phyloP scores from a whole-genome alignment of 169 alveolate genomes.

The Plasmodium gonderi region DNA sequence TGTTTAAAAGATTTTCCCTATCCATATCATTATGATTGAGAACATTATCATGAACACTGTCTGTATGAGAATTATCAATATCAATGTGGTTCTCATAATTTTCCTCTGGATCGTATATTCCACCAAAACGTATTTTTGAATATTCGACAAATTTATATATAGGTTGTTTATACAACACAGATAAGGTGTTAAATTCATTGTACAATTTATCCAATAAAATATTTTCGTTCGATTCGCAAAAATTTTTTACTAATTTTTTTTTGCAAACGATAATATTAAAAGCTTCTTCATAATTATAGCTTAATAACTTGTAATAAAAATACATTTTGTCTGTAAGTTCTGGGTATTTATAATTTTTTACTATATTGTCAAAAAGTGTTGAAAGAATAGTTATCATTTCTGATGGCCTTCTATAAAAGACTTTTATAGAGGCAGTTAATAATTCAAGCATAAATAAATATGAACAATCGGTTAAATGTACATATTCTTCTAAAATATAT shows the following conservation, averaged over 20 bases:
- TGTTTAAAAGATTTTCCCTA: not conserved
- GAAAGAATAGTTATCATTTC: conserved; percentile 92
- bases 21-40: not conserved
- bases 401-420: conserved; percentile 95
- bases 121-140: conserved; percentile 68
- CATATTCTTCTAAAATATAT: conserved; percentile 84
- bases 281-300: conserved; percentile 76
- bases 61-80: not conserved
- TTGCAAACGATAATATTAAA: conserved; percentile 66
- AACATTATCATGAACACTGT: not conserved
- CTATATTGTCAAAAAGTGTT: conserved; percentile 83
- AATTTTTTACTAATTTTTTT: conserved; percentile 70
- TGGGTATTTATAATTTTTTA: conserved; percentile 74
- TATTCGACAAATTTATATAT: conserved; percentile 33
- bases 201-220: conserved; percentile 58
- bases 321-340: conserved; percentile 73
- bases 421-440: conserved; percentile 89
- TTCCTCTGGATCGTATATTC: conserved; percentile 56
- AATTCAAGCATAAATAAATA: conserved; percentile 85
- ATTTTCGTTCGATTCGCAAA: conserved; percentile 74
- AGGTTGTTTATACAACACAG: conserved; percentile 70
- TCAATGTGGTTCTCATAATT: not conserved
- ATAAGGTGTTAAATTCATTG: conserved; percentile 66
- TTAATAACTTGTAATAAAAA: conserved; percentile 57
- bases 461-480: conserved; percentile 81